Evolutionary conservation across 768 basidiomycete genomes (phyloP).

Genomic region (Tricholoma sp.): DNA sequence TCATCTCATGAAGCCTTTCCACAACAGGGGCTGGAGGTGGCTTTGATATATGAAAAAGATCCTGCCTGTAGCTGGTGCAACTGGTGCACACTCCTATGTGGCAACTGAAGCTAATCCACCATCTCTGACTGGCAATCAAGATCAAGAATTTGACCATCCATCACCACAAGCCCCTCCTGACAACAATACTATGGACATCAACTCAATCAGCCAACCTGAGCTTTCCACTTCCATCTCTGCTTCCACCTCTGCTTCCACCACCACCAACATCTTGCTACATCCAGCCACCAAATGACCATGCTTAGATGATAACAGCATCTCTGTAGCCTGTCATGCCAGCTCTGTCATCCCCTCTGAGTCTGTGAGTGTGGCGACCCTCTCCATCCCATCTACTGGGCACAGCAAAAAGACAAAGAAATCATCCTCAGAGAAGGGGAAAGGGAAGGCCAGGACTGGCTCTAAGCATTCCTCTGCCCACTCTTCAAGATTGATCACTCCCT

Average conservation of each 20-base stretch:
- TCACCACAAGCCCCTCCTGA: not conserved
- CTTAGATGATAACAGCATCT: no score
- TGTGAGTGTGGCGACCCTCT: not conserved
- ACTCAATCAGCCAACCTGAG: not conserved
- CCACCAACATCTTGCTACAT: not conserved
- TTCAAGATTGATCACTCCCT: not conserved
- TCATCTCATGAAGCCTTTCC: no score
- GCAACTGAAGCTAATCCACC: no score
- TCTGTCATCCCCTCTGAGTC: not conserved
- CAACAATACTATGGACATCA: not conserved
- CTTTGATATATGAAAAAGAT: no score
- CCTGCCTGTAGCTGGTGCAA: no score
- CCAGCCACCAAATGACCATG: not conserved
- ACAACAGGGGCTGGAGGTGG: no score
- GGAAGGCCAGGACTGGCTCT: not conserved
- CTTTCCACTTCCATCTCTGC: not conserved
- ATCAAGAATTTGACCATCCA: not conserved
- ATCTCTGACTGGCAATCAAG: no score
- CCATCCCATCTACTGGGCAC: not conserved
- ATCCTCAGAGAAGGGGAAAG: not conserved
- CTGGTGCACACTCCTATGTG: no score
- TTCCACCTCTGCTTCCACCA: not conserved
- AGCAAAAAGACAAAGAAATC: not conserved
- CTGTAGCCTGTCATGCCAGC: not conserved
- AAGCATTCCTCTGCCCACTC: not conserved